Conservation (phyloP, 306 rosid genomes). For the Dryas octopetala region DNA sequence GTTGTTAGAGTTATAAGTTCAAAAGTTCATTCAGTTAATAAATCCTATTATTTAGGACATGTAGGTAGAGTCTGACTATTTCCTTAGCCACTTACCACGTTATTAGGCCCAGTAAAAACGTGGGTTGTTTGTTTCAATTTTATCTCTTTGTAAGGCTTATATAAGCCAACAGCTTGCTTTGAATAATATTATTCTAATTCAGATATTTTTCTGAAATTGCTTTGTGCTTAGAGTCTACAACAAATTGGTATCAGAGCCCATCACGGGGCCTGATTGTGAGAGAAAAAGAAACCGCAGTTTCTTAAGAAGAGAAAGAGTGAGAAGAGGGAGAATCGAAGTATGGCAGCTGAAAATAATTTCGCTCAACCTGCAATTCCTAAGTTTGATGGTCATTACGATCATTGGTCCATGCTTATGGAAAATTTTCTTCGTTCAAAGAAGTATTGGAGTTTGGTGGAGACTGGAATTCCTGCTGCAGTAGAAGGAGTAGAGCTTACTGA, state of each 20-base stretch:
- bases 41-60: no score
- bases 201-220: no score
- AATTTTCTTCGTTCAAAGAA: conserved; percentile 4
- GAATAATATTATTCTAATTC: no score
- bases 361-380: conserved; percentile 13
- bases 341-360: conserved; percentile 9
- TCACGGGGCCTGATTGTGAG: not conserved
- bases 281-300: conserved; percentile 2
- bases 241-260: conserved; percentile 6
- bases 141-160: no score
- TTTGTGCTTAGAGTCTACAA: not conserved
- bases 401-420: conserved; percentile 23
- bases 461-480: not conserved
- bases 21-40: no score
- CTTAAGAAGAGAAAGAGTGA: conserved; percentile 3
- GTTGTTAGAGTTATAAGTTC: no score
- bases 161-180: no score
- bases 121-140: no score
- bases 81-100: no score
- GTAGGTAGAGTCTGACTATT: no score
- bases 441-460: conserved; percentile 18
- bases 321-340: not conserved
- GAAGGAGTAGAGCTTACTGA: not conserved
- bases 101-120: no score
- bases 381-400: conserved; percentile 22